Percentiles rank a stretch among this genome's conserved stretches.
Evolutionary conservation across 2,329 filamentous ascomycete species (phyloP).

Genomic region (Colletotrichum spaethianum): DNA sequence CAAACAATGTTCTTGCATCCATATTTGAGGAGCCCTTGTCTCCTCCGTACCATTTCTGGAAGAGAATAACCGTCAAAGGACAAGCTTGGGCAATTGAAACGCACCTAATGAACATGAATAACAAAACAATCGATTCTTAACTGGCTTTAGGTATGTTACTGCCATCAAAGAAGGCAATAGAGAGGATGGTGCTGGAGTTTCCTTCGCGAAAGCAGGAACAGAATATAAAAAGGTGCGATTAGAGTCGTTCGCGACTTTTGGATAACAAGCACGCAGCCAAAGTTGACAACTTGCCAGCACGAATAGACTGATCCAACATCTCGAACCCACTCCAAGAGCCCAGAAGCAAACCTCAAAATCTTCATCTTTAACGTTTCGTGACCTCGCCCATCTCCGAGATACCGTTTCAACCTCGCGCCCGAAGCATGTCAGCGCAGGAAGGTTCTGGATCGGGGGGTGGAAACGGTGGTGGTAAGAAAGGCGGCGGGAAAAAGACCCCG

Average conservation of each 20-base stretch:
- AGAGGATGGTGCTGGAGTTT: no score
- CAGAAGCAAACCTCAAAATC: neutral
- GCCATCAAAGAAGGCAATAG: neutral
- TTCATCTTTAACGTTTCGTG: neutral
- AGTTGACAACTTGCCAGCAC: neutral
- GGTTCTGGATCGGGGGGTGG: neutral
- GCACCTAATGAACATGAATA: neutral
- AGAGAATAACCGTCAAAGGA: neutral
- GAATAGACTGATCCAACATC: neutral
- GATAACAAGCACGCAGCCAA: neutral
- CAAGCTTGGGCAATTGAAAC: neutral
- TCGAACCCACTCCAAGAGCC: neutral
- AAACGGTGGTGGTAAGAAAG: neutral
- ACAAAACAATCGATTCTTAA: neutral
- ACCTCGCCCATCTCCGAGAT: rapidly evolving
- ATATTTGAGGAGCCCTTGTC: no score
- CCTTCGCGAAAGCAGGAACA: no score
- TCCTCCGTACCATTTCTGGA: neutral
- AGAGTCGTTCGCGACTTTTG: no score
- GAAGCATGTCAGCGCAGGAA: neutral
- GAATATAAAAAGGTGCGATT: neutral
- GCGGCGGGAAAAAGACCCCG: neutral
- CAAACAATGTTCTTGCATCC: neutral
- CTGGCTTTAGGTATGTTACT: neutral
- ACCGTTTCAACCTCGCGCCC: neutral